These are phyloP conservation scores for Daldinia caldariorum DNA, from an alignment of 495 filamentous ascomycete genomes.

Conservation along the genomic window DNA sequence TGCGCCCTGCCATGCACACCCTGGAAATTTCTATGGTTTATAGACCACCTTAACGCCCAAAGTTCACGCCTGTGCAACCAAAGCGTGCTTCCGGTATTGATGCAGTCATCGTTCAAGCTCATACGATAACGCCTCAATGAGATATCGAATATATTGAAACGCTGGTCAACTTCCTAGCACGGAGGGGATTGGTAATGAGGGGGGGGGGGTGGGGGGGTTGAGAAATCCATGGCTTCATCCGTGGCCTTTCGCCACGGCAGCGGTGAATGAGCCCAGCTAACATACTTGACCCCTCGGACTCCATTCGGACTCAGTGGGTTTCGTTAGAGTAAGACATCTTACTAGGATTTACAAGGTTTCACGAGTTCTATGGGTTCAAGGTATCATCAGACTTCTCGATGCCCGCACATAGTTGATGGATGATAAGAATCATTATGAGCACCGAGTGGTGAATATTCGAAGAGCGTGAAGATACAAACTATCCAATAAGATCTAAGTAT, in stretches of 20 bases:
- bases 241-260: slow-evolving; percentile 27
- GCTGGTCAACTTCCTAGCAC: slow-evolving; percentile 9
- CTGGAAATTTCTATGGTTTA: slow-evolving; percentile 7
- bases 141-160: neutral
- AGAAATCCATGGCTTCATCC: slow-evolving; percentile 1
- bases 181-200: slow-evolving; percentile 6
- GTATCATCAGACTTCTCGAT: neutral
- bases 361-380: neutral
- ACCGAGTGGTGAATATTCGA: neutral
- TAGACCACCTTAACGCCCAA: slow-evolving; percentile 20
- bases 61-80: slow-evolving; percentile 19
- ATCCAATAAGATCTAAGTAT: neutral
- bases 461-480: no score
- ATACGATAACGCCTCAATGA: neutral
- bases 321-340: neutral
- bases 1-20: slow-evolving; percentile 2
- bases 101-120: slow-evolving; percentile 7
- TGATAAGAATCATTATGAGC: neutral
- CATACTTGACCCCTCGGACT: neutral
- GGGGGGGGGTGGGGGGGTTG: slow-evolving; percentile 9
- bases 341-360: neutral
- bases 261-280: slow-evolving; percentile 13
- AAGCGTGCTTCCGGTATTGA: slow-evolving; percentile 8
- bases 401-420: neutral
- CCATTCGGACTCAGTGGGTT: neutral